Base-by-base conservation (phyloP, 495 filamentous ascomycete species). In the Penicillium canescens region DNA sequence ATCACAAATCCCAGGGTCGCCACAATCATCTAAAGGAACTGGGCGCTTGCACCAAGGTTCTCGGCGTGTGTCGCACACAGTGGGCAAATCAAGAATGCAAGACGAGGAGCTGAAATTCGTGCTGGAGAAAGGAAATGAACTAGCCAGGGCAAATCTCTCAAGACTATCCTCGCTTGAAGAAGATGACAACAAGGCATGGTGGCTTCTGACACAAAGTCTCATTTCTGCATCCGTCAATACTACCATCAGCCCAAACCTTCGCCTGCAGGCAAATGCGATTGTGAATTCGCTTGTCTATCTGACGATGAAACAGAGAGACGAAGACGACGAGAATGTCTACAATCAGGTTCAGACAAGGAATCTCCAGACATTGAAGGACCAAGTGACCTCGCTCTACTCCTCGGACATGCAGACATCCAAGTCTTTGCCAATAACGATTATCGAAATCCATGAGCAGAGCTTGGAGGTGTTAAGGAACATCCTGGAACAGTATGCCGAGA, bases 401-500 rank as follows among this genome's bases (percentile, higher is more conserved):
- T 61, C 48, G 13, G 64, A 71, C 31, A 43, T 53, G 20, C 60
- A 60, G 16, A 51, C 50, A 0, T 43, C 61, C 10, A 71, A 67
- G 16, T 71, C 70, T n/a, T 57, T 68, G 16, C 63, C 73, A 20
- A 54, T 59, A 0, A 82, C 82, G 3, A 87, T 96, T 58, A 67
- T 89, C 18, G 89, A 96, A 31, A 88, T 96, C 13, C 94, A 98
- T 66, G 84, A 84, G 50, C 84, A 88, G 50, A 82, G 88, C 33
- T 74, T 98, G 16, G 92, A 96, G 50, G 85, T 87, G 2, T 73
- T 98, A 23, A 88, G 89, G 59, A 81, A 79, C 50, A 84, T 96
- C 14, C 75, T 98, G 6, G 94, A 98, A 60, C 88, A 93, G 52
- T 92, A 87, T 62, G 94, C 92, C 2, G 94, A 98, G 57, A 78